Percentiles rank a stretch among this genome's conserved stretches.
Evolutionary conservation across 257 asterid species (phyloP).

Genomic region (Cinchona pubescens): DNA sequence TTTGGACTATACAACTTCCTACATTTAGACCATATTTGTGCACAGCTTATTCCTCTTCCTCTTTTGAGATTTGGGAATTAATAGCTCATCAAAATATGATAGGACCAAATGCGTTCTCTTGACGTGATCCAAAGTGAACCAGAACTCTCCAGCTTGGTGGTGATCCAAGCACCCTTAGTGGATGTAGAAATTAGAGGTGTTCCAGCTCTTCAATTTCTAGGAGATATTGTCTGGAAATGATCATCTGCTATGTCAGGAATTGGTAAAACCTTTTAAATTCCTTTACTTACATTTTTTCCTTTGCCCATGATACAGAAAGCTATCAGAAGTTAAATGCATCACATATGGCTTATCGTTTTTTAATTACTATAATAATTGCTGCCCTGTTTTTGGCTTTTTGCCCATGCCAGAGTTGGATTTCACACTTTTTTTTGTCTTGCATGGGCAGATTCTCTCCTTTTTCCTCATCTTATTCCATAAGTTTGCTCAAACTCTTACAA

Average conservation of each 20-base stretch:
- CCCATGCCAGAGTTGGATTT: neutral
- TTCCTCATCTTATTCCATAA: neutral
- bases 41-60: neutral
- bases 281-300: neutral
- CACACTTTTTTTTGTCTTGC: neutral
- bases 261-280: constrained; percentile 15
- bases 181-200: constrained; percentile 98
- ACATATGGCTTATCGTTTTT: neutral
- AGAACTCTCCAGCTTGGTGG: constrained; percentile 64
- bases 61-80: constrained; percentile 1
- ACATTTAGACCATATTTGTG: neutral
- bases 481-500: neutral
- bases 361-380: neutral
- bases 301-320: neutral
- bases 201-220: constrained; percentile 97
- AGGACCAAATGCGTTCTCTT: constrained; percentile 87
- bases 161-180: constrained; percentile 88
- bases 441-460: neutral
- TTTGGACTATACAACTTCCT: neutral
- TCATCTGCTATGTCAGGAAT: constrained; percentile 7
- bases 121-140: constrained; percentile 55
- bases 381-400: neutral
- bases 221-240: constrained; percentile 92
- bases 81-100: constrained; percentile 23
- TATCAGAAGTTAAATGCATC: neutral